Base-by-base conservation (phyloP, 257 asterid species). In the Solanum virginianum region DNA sequence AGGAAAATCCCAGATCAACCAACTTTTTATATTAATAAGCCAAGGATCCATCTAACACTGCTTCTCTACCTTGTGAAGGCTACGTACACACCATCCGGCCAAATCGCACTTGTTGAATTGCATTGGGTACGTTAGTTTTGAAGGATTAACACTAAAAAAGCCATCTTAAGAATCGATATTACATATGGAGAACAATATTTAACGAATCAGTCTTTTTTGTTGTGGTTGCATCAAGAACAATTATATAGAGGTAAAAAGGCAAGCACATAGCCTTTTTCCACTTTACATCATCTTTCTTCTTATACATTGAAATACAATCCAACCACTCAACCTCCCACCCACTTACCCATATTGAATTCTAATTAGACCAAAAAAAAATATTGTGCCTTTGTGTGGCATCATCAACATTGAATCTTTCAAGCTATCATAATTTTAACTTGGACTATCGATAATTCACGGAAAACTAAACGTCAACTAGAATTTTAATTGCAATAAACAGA, bases 251-350 rank as follows among this genome's bases (percentile, higher is more conserved):
- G 87, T 85, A 88, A 89, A 81, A 87, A 75, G 66, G 65, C 77
- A 74, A 66, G 84, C 86, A 84, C 88, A 90, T 84, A 49, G 87
- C 85, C 88, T 88, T 88, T 86, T 72, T 80, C 88, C 84, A 36
- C 79, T 85, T 68, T 36, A 60, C 88, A 83, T 87, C 81, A 81
- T 84, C 88, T 89, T 90, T 92, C 91, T 94, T 89, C 92, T 93
- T 94, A 89, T 93, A 91, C 95, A 92, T 86, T 69, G 62, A 54
- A 87, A 86, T 85, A 89, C 75, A 24, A 83, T 66, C 59, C 88
- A 72, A 87, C 56, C 66, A 83, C 85, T 88, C 85, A 80, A 71
- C 83, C 82, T 89, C 81, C 57, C 68, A 63, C 88, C 87, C 87
- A 86, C 49, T 41, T 59, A 26, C 17, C 6, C 8, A 53, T 82